phyloP scores from a whole-genome alignment of 108 stramenopile genomes.

The Cyclotella baltica region DNA sequence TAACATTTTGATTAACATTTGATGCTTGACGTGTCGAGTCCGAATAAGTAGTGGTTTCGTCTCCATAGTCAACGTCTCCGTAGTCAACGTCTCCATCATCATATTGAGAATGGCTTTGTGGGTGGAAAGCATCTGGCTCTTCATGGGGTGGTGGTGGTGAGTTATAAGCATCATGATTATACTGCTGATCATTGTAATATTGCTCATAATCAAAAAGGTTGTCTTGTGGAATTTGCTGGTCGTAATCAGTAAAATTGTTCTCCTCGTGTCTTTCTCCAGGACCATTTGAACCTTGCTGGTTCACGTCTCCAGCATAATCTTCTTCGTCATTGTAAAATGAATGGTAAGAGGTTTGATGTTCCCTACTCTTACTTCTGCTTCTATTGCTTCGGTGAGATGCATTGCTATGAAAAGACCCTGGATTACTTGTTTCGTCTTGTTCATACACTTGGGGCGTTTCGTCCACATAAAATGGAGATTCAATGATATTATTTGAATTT shows the following conservation, averaged over 20 bases:
- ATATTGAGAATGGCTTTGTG: background rate
- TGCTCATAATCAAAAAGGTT: background rate
- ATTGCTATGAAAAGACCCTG: slow-evolving; percentile 12
- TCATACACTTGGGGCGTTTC: background rate
- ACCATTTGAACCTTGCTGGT: slow-evolving; percentile 4
- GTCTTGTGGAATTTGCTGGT: slow-evolving; percentile 5
- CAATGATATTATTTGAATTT: background rate
- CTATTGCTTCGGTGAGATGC: slow-evolving; percentile 11
- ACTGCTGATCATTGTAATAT: background rate
- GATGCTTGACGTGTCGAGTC: slow-evolving; percentile 36
- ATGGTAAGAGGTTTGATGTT: slow-evolving; percentile 6
- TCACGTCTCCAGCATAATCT: slow-evolving; percentile 14
- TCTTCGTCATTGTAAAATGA: slow-evolving; percentile 20
- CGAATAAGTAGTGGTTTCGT: slow-evolving; percentile 33
- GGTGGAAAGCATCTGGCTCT: background rate
- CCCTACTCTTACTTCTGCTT: slow-evolving; percentile 1
- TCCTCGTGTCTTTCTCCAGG: background rate
- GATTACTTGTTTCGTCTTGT: slow-evolving; percentile 5
- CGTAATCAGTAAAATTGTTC: slow-evolving; percentile 12
- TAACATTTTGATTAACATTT: slow-evolving; percentile 14
- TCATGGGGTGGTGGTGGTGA: background rate
- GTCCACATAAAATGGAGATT: background rate
- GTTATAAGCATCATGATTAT: background rate
- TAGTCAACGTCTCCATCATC: background rate
- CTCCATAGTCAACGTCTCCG: slow-evolving; percentile 22